Conservation (phyloP, 768 basidiomycete genomes). For the Psilocybe azurescens region DNA sequence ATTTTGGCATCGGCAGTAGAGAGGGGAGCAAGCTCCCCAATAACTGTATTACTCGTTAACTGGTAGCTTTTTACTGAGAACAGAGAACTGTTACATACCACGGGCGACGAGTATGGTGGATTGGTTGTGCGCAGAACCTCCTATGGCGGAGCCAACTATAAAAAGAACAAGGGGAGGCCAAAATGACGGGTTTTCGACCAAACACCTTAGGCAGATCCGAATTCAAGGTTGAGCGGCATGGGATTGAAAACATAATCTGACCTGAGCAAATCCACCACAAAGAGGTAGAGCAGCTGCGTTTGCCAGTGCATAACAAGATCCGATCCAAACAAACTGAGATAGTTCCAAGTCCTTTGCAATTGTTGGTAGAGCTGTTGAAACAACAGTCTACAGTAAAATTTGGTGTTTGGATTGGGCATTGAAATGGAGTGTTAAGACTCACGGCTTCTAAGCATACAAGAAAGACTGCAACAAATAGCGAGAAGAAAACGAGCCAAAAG, state of each 20-base stretch:
- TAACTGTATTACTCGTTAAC: no score
- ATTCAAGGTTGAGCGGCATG: no score
- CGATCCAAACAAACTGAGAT: slow-evolving; percentile 48
- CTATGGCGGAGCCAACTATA: slow-evolving; percentile 48
- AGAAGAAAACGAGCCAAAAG: no score
- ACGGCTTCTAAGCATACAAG: no score
- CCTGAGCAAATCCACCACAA: slow-evolving; percentile 31
- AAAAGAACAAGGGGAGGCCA: slow-evolving; percentile 40
- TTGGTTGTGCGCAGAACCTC: slow-evolving; percentile 47
- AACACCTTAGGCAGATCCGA: slow-evolving; percentile 24
- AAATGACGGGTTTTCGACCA: slow-evolving; percentile 41
- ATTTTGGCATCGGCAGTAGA: no score
- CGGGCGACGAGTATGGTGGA: slow-evolving; percentile 43
- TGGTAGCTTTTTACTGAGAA: no score
- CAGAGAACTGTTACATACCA: slow-evolving; percentile 21
- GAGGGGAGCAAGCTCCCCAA: no score
- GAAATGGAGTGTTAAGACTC: no score
- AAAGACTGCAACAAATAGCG: no score
- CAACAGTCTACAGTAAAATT: slow-evolving; percentile 1
- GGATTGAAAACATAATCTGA: not conserved
- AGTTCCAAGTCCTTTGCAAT: slow-evolving; percentile 37
- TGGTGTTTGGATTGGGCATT: no score
- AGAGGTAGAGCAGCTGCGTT: slow-evolving; percentile 45
- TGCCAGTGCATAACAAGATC: slow-evolving; percentile 46
- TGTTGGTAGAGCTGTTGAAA: slow-evolving; percentile 30